Evolutionary conservation across 768 basidiomycete species (phyloP).

Genomic region (Lactifluus pinguis): DNA sequence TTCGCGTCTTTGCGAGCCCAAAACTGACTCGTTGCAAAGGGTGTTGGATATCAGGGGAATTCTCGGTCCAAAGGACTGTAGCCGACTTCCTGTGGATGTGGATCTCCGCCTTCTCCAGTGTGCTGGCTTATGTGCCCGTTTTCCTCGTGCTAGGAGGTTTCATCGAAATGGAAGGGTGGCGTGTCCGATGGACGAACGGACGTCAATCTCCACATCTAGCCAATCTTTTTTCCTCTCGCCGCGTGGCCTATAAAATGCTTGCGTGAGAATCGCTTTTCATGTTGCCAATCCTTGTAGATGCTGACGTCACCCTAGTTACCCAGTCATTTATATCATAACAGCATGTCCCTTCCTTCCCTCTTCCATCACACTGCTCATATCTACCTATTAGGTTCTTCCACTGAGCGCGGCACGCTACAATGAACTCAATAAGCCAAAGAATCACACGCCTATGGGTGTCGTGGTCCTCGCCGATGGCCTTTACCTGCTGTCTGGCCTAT

Average conservation of each 20-base stretch:
- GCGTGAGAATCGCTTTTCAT: constrained; percentile 29
- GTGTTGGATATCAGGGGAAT: constrained; percentile 41
- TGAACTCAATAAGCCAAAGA: constrained; percentile 23
- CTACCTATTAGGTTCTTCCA: constrained; percentile 28
- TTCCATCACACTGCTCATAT: background rate
- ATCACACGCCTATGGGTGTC: constrained; percentile 28
- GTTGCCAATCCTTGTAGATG: background rate
- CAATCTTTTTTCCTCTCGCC: constrained; percentile 15
- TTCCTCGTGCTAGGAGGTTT: constrained; percentile 35
- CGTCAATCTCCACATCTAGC: background rate
- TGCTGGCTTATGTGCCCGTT: constrained; percentile 37
- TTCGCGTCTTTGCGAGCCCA: background rate
- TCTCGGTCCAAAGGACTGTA: constrained; percentile 31
- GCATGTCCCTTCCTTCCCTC: constrained; percentile 15
- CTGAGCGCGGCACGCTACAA: constrained; percentile 35
- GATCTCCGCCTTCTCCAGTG: constrained; percentile 34
- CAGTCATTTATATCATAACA: constrained; percentile 35
- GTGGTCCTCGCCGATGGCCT: constrained; percentile 33
- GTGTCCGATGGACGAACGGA: constrained; percentile 21
- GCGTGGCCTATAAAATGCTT: constrained; percentile 37
- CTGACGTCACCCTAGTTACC: constrained; percentile 31
- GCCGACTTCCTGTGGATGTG: constrained; percentile 49
- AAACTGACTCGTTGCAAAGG: constrained; percentile 25
- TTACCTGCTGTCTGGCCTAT: constrained; percentile 37
- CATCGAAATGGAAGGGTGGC: constrained; percentile 27